Percentiles rank a stretch among this genome's conserved stretches.
phyloP scores from a whole-genome alignment of 805 yeast genomes.

The Torulaspora delbrueckii region DNA sequence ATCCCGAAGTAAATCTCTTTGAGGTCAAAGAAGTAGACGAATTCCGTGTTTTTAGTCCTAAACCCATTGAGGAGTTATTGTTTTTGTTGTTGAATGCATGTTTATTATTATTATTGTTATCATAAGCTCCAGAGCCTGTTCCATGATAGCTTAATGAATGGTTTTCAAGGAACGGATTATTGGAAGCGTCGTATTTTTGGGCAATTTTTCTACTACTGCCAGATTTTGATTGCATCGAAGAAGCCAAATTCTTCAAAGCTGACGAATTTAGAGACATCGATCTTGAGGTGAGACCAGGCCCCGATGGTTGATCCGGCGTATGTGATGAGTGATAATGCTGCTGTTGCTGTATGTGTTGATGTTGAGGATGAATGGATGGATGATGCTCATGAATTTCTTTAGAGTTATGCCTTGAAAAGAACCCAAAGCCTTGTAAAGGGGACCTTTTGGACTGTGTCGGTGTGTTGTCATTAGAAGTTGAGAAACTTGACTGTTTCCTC shows the following conservation, averaged over 20 bases:
- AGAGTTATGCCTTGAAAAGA: conserved; percentile 30
- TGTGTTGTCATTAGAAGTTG: conserved; percentile 15
- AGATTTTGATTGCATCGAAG: conserved; percentile 37
- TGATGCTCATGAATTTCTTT: conserved; percentile 25
- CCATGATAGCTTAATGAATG: conserved; percentile 12
- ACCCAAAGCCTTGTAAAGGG: conserved; percentile 33
- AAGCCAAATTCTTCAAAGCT: conserved; percentile 31
- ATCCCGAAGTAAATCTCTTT: conserved; percentile 37
- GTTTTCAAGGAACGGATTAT: conserved; percentile 25
- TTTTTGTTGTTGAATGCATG: conserved; percentile 10
- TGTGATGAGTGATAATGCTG: conserved; percentile 1
- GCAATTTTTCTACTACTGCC: conserved; percentile 44
- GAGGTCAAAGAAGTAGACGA: conserved; percentile 39
- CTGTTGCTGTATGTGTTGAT: conserved; percentile 13
- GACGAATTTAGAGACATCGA: conserved; percentile 36
- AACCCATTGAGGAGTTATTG: conserved; percentile 21
- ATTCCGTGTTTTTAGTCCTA: conserved; percentile 44
- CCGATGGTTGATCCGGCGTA: conserved; percentile 9
- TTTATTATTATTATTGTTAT: conserved; percentile 3
- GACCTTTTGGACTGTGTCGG: conserved; percentile 29
- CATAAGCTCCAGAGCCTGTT: conserved; percentile 2
- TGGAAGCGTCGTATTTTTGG: conserved; percentile 39
- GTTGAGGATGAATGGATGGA: conserved; percentile 18
- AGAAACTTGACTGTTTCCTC: conserved; percentile 26
- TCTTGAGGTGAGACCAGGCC: conserved; percentile 22